These are phyloP conservation scores for Phytophthora melonis DNA, from an alignment of 352 stramenopile species.

Conservation along the genomic window DNA sequence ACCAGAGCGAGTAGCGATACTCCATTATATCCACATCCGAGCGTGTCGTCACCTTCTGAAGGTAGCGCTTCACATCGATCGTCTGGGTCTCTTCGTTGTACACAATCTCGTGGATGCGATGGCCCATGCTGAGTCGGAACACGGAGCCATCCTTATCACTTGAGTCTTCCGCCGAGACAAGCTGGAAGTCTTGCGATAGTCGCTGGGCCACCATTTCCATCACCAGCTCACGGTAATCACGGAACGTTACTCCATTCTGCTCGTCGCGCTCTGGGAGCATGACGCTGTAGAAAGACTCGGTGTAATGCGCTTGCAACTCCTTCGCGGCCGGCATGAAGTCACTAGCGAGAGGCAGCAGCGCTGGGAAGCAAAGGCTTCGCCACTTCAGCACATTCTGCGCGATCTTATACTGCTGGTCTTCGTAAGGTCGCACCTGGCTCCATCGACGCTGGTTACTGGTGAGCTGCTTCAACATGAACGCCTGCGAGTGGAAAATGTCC, in stretches of 20 bases:
- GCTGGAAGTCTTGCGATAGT: slow-evolving; percentile 88
- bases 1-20: slow-evolving; percentile 88
- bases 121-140: slow-evolving; percentile 87
- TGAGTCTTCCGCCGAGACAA: slow-evolving; percentile 71
- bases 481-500: slow-evolving; percentile 80
- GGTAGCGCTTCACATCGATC: slow-evolving; percentile 88
- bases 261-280: slow-evolving; percentile 80
- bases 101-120: slow-evolving; percentile 89
- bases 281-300: slow-evolving; percentile 87
- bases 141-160: slow-evolving; percentile 49
- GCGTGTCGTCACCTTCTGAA: slow-evolving; percentile 67
- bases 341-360: slow-evolving; percentile 93
- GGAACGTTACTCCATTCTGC: slow-evolving; percentile 68
- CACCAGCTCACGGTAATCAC: slow-evolving; percentile 81
- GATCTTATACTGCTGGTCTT: slow-evolving; percentile 67
- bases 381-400: slow-evolving; percentile 95
- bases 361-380: slow-evolving; percentile 97
- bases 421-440: slow-evolving; percentile 93
- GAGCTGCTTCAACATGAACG: slow-evolving; percentile 81
- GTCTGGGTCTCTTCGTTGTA: slow-evolving; percentile 90
- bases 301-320: slow-evolving; percentile 86
- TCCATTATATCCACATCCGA: slow-evolving; percentile 85
- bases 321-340: slow-evolving; percentile 88
- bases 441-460: slow-evolving; percentile 96
- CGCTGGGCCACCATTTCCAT: slow-evolving; percentile 89